Conservation (phyloP, 768 basidiomycete species). For the Pisolithus sp. region DNA sequence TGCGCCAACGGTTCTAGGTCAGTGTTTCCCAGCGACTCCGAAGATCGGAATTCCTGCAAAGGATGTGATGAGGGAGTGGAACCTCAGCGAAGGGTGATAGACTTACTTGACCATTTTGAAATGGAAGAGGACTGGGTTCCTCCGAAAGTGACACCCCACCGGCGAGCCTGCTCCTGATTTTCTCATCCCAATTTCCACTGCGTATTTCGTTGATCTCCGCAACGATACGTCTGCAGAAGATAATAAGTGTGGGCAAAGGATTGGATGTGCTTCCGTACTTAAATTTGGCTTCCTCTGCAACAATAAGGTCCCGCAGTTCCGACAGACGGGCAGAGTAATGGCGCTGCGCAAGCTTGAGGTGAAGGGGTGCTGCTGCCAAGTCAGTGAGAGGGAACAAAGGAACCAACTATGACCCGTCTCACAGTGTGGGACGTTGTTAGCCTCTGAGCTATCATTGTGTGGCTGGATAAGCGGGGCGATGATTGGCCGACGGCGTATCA, state of each 20-base stretch:
- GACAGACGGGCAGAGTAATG: constrained; percentile 63
- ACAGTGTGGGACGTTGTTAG: constrained; percentile 51
- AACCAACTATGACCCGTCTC: constrained; percentile 9
- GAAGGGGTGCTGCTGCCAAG: constrained; percentile 44
- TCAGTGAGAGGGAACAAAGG: constrained; percentile 4
- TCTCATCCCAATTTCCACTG: constrained; percentile 56
- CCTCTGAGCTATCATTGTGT: constrained; percentile 36
- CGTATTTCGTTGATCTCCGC: constrained; percentile 76
- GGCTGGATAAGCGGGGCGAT: constrained; percentile 5
- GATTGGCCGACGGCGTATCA: background rate
- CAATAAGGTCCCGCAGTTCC: constrained; percentile 68
- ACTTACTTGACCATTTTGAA: constrained; percentile 9
- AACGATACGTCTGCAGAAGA: constrained; percentile 45
- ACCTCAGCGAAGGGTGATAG: background rate
- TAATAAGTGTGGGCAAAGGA: background rate
- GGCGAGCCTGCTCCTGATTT: constrained; percentile 34
- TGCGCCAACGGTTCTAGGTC: background rate
- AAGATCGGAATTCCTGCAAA: background rate
- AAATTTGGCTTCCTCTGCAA: constrained; percentile 71
- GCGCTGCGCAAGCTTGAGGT: constrained; percentile 68
- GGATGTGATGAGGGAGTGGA: background rate
- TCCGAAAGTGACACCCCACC: background rate
- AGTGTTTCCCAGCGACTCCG: constrained; percentile 9
- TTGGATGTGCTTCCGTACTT: constrained; percentile 40
- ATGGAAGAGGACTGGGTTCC: background rate